Evolutionary conservation across 1,284 basidiomycete species (phyloP), one percentile per base, ranked within the genome.

Genomic region (Bjerkandera adusta): DNA sequence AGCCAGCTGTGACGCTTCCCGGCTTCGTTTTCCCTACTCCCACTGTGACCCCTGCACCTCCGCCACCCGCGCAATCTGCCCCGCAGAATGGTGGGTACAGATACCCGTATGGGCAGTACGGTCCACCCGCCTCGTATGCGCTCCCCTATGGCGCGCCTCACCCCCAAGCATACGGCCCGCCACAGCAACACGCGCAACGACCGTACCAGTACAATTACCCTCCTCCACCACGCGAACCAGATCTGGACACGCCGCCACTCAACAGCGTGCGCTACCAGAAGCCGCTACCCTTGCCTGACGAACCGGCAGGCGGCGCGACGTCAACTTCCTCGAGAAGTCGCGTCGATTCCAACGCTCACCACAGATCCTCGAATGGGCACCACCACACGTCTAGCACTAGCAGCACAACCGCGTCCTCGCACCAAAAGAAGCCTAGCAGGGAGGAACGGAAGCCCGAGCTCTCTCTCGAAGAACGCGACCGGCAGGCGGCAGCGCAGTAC

Each of bases 401-500:
- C 45, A 15, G 42, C 40, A 20, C 40, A 33, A 8, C 24, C 10
- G 37, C 37, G 27, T 25, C 15, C 35, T 20, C n/a, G 36, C 21
- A 16, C 18, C 7, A 22, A 4, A 42, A 44, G 36, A 47, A 12
- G 15, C 20, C 32, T 24, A 45, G 40, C 22, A 36, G 24, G 12
- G 35, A 18, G 24, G 20, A 38, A 34, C 22, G 34, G 36, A 39
- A 38, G 35, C 32, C 34, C 16, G 44, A 55, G 38, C 29, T 27
- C 18, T 21, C 29, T 30, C 49, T 55, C 34, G 54, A 58, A 45
- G 61, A 56, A 45, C 61, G 51, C 36, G 62, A 63, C 45, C 48
- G 53, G 40, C 37, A 49, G 12, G 43, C 60, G 11, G 63, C 60
- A 40, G 10, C 16, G 7, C 24, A 26, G 45, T 18, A 57, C 35